A percentile compares a stretch with the other conserved stretches of the same genome.
These are phyloP conservation scores for Acanthamoeba lenticulata DNA, from an alignment of 208 protist species.

Conservation along the genomic window DNA sequence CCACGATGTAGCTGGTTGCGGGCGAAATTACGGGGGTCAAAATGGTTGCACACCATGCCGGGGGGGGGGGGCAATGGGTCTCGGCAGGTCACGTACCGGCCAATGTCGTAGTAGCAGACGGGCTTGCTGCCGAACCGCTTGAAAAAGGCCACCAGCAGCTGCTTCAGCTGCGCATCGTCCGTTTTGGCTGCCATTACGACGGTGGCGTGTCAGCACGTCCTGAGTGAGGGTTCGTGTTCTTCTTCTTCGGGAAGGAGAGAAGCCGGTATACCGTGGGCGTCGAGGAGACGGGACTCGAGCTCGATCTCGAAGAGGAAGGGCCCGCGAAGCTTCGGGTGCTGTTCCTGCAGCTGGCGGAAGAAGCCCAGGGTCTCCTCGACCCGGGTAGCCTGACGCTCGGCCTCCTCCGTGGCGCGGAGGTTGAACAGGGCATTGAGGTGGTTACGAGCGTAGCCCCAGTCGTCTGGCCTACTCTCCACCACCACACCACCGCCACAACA, in stretches of 20 bases:
- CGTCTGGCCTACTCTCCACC: too few species aligned
- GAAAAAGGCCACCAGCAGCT: conserved; percentile 11
- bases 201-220: neutral
- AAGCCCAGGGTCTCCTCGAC: neutral
- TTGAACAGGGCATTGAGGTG: conserved; percentile 57
- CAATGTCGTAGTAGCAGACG: conserved; percentile 58
- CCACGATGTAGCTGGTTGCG: neutral
- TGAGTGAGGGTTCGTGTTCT: neutral
- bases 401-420: neutral
- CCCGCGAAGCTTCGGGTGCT: conserved; percentile 4
- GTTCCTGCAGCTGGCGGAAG: neutral
- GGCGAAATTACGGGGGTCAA: too few species aligned
- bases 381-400: neutral
- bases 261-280: too few species aligned
- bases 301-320: conserved; percentile 52
- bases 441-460: conserved; percentile 44
- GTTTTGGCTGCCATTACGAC: neutral
- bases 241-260: neutral
- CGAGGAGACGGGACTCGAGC: conserved; percentile 42
- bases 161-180: neutral
- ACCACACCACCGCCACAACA: too few species aligned
- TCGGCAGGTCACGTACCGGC: neutral
- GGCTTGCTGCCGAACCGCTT: conserved; percentile 43
- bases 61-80: neutral
- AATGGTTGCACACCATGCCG: too few species aligned